Base-by-base conservation (phyloP, 2,329 filamentous ascomycete genomes). In the Colletotrichum sp. region DNA sequence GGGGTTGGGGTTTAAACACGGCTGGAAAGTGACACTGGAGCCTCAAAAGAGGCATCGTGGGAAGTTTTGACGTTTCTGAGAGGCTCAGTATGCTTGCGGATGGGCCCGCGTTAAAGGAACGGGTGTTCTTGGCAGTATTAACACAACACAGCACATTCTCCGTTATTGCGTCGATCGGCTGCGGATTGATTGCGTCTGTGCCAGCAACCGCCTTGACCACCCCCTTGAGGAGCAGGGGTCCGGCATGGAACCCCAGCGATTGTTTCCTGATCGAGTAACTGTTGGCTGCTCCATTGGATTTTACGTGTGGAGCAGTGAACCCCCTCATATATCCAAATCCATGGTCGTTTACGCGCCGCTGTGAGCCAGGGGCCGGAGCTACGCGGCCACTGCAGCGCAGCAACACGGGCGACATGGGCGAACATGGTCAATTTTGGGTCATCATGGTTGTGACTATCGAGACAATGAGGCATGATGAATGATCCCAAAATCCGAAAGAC, bases 141-240 rank as follows among this genome's bases (percentile, higher is more conserved):
- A 74, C 52, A 64, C 48, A 52, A 74, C 67, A 71, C 67, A 74
- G 43, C 13, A 65, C 34, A n/a, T 66, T 28, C 72, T 66, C 72
- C 72, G 26, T 74, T 70, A 34, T 71, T 66, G 67, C 72, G 67
- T 66, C 32, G 60, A 66, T 74, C 72, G 60, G 72, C 72, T 52
- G 63, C 69, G 34, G 15, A 48, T 74, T 71, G 55, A 74, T 71
- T 74, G 66, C 28, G 60, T 66, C 60, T 66, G 72, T 71, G 72
- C 72, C 67, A 61, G 48, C n/a, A 71, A 66, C 48, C 52, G 48
- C 67, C 64, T 24, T 36, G 65, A 28, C 36, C 28, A 68, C 21
- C 13, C 67, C 48, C 61, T 36, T 36, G 52, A 12, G 13, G 6
- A 15, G 24, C 67, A 65, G 38, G 61, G 67, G 26, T 67, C 26